Evolutionary conservation across 495 filamentous ascomycete genomes (phyloP).

Genomic region (Platismatia glauca): DNA sequence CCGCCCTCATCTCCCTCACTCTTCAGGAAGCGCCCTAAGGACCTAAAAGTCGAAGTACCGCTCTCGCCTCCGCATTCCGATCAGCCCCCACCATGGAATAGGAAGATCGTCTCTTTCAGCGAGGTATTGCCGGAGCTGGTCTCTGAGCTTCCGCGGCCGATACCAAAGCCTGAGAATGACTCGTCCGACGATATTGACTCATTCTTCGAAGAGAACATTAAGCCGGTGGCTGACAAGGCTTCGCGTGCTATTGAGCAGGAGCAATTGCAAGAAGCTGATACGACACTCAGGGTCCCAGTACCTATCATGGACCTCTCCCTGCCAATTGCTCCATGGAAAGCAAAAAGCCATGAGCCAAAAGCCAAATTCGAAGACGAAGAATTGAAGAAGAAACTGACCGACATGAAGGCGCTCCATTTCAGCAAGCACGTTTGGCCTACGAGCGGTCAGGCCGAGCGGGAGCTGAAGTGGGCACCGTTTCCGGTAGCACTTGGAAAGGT

Average conservation of each 20-base stretch:
- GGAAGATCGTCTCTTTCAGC: constrained; percentile 33
- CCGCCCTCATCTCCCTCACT: constrained; percentile 17
- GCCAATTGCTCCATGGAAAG: constrained; percentile 47
- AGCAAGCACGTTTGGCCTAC: constrained; percentile 17
- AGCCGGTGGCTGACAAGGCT: constrained; percentile 35
- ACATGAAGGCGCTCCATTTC: constrained; percentile 83
- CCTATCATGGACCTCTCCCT: constrained; percentile 54
- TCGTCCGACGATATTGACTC: constrained; percentile 30
- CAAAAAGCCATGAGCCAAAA: constrained; percentile 45
- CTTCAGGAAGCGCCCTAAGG: constrained; percentile 25
- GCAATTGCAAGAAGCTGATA: constrained; percentile 49
- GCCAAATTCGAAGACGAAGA: constrained; percentile 74
- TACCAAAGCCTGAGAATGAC: constrained; percentile 21
- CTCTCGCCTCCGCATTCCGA: constrained; percentile 26
- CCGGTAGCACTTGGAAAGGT: constrained; percentile 28
- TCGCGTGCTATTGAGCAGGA: constrained; percentile 49
- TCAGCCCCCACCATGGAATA: constrained; percentile 23
- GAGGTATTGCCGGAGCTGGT: constrained; percentile 28
- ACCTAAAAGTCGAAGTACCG: constrained; percentile 33
- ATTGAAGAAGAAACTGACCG: constrained; percentile 62
- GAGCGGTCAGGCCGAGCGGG: constrained; percentile 16
- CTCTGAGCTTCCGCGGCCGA: constrained; percentile 22
- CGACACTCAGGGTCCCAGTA: constrained; percentile 46
- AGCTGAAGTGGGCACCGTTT: constrained; percentile 34
- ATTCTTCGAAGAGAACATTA: constrained; percentile 36